These are phyloP conservation scores for Gastrolobium villosum DNA, from an alignment of 306 rosid genomes.

Conservation along the genomic window DNA sequence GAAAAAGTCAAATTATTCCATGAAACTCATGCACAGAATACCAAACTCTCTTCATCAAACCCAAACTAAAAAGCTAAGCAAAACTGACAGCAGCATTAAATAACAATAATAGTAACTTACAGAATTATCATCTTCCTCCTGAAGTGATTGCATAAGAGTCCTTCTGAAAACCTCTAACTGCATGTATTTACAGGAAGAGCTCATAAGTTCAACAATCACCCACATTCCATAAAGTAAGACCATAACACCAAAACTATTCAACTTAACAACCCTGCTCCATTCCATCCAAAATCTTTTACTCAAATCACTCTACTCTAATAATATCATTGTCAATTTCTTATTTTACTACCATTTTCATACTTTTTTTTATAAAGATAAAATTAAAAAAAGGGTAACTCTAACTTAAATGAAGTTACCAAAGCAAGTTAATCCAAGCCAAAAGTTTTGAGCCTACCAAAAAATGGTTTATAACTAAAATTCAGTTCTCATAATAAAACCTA, in stretches of 20 bases:
- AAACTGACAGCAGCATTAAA: not conserved
- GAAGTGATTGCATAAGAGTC: slow-evolving; percentile 95
- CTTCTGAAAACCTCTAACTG: slow-evolving; percentile 93
- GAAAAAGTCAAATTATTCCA: slow-evolving; percentile 17
- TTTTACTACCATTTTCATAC: not conserved
- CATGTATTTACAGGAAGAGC: slow-evolving; percentile 33
- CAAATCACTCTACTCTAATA: slow-evolving; percentile 19
- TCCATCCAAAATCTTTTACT: slow-evolving; percentile 11
- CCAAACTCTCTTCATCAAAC: slow-evolving; percentile 8
- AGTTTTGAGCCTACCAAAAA: not conserved
- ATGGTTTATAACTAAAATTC: not conserved
- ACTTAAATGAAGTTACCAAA: not conserved
- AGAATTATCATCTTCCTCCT: slow-evolving; percentile 80
- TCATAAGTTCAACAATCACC: slow-evolving; percentile 24
- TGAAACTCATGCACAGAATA: slow-evolving; percentile 10
- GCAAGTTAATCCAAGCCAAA: not conserved
- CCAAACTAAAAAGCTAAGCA: slow-evolving; percentile 19
- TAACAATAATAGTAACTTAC: slow-evolving; percentile 55
- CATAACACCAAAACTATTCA: not conserved
- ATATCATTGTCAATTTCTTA: not conserved
- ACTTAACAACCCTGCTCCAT: not conserved
- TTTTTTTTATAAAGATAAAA: too few relatives aligned
- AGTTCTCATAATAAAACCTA: not conserved
- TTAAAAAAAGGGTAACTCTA: not conserved
- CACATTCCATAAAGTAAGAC: not conserved